These are phyloP conservation scores for Ilex aquifolium DNA, from an alignment of 257 asterid species.

Conservation along the genomic window DNA sequence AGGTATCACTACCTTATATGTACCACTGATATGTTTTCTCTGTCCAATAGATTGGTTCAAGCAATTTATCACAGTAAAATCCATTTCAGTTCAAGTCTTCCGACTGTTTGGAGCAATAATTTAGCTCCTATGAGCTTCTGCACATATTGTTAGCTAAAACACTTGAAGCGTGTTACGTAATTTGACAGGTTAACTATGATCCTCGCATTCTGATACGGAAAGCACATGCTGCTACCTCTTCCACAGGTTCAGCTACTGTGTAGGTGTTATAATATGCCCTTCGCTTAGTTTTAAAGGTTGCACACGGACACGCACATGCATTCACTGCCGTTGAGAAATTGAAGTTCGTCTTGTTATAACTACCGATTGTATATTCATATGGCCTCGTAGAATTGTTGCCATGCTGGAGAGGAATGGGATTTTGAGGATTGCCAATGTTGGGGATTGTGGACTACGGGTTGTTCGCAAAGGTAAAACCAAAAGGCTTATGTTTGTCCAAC, in stretches of 20 bases:
- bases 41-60: background rate
- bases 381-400: conserved; percentile 56
- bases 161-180: background rate
- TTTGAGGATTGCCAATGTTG: conserved; percentile 70
- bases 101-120: background rate
- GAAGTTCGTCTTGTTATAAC: background rate
- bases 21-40: no score
- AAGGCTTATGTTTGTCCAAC: background rate
- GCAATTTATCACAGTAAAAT: background rate
- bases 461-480: conserved; percentile 55
- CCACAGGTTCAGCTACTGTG: conserved; percentile 85
- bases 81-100: no score
- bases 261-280: conserved; percentile 21
- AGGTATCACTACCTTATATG: conserved; percentile 35
- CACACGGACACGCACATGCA: background rate
- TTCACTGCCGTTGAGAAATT: background rate
- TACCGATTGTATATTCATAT: conserved; percentile 2
- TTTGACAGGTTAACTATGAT: conserved; percentile 54
- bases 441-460: conserved; percentile 78
- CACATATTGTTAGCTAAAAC: background rate
- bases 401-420: conserved; percentile 71
- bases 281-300: background rate
- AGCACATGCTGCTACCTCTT: conserved; percentile 79
- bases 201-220: conserved; percentile 69
- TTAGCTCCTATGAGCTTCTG: background rate